Percentiles rank a stretch among this genome's conserved stretches.
phyloP scores from a whole-genome alignment of 805 yeast genomes.

The Schizosaccharomyces pombe region DNA sequence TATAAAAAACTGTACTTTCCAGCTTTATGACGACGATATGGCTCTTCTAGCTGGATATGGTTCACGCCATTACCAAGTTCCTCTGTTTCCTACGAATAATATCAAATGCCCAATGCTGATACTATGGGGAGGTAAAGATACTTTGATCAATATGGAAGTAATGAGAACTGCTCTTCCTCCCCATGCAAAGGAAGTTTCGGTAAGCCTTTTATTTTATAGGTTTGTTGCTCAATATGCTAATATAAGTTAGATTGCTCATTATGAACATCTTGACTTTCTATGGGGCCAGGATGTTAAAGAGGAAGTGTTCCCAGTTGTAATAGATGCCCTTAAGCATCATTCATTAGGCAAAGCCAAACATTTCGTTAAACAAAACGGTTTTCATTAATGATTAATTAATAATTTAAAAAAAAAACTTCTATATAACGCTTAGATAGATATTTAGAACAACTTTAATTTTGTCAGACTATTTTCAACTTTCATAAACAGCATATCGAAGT shows the following conservation, averaged over 20 bases:
- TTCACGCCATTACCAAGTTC: conserved; percentile 23
- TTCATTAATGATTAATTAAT: too few species aligned
- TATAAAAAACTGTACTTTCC: conserved; percentile 50
- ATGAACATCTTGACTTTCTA: conserved; percentile 74
- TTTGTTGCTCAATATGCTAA: too few species aligned
- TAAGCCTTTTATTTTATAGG: neutral
- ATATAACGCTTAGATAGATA: neutral
- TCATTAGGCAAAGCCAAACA: neutral
- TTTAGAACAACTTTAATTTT: neutral
- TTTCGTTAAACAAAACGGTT: too few species aligned
- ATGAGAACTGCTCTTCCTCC: conserved; percentile 47
- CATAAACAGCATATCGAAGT: neutral
- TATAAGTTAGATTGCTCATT: conserved; percentile 40
- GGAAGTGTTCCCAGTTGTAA: conserved; percentile 19
- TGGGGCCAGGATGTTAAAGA: conserved; percentile 56
- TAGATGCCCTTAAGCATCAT: conserved; percentile 4
- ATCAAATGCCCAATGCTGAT: conserved; percentile 50
- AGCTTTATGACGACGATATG: conserved; percentile 58
- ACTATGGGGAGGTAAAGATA: conserved; percentile 59
- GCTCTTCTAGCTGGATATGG: conserved; percentile 14
- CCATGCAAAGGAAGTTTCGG: conserved; percentile 5
- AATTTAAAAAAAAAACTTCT: too few species aligned
- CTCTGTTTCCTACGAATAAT: conserved; percentile 41
- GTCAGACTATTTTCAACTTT: neutral
- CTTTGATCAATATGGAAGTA: conserved; percentile 63